Base-by-base conservation (phyloP, 1,284 basidiomycete species). In the Fomes fomentarius region DNA sequence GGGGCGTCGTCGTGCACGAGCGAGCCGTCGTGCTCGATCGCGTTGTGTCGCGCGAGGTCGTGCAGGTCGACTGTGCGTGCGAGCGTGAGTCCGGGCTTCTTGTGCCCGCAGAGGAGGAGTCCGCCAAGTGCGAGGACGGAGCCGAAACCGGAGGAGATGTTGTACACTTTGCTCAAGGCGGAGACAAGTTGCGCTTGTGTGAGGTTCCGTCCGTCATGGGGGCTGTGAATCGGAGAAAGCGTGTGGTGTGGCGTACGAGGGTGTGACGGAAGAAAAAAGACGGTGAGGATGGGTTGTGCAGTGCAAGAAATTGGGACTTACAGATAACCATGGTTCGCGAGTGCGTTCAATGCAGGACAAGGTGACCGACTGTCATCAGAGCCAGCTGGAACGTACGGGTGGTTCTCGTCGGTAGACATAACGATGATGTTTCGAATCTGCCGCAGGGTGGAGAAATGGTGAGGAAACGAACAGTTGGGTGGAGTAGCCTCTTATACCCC, bases 151-250 rank as follows among this genome's bases (percentile, higher is more conserved):
- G 68, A 61, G 2, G 83, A 82, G 17, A 85, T 66, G 49, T 80
- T 76, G 66, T 85, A 87, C 57, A 82, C 79, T 4, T 71, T 65
- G 31, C 69, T 73, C 2, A 86, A 58, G 3, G 77, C 81, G 10
- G 61, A 46, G 15, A 74, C 65, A 38, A 85, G 71, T 46, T 76
- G 69, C 24, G 64, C 57, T 4, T 77, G 67, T 21, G 74, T 71
- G 52, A 87, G 65, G 45, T 76, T 70, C 35, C 76, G 76, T 14
- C 85, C 84, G 57, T 83, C 71, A 68, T 59, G 78, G 30, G 71
- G 81, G 69, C 71, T 85, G 8, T 8, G 38, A 2, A 33, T 38
- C n/a, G 35, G 35, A 38, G 9, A 38, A n/a, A 19, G 21, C 17
- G 68, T 73, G n/a, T n/a, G n/a, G n/a, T n/a, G n/a, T n/a, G n/a